Evolutionary conservation across 352 stramenopile genomes (phyloP).

Genomic region (Globisporangium recalcitrans): DNA sequence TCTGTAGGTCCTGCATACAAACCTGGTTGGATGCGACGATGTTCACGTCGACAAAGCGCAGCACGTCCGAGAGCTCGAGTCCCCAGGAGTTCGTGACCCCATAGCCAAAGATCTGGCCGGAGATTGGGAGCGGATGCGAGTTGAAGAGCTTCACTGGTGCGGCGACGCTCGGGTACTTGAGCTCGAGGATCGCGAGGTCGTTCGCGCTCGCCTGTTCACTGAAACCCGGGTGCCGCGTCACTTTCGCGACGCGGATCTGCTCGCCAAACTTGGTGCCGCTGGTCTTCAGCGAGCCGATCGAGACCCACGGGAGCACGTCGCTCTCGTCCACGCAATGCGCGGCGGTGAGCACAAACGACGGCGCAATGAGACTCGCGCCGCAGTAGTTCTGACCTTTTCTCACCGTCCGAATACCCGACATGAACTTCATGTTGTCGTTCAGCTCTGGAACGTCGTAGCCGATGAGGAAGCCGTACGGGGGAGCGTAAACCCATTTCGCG

Average conservation of each 20-base stretch:
- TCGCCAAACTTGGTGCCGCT: constrained; percentile 16
- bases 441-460: not conserved
- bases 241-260: constrained; percentile 24
- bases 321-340: constrained; percentile 10
- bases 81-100: constrained; percentile 9
- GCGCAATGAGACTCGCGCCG: constrained; percentile 8
- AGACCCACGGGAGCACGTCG: constrained; percentile 21
- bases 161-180: constrained; percentile 20
- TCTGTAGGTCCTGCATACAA: constrained; percentile 11
- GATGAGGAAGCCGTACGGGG: not conserved
- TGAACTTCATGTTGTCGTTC: constrained; percentile 8
- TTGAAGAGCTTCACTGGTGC: constrained; percentile 18
- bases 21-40: constrained; percentile 12
- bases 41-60: constrained; percentile 15
- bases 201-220: constrained; percentile 6
- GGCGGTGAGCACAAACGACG: constrained; percentile 12
- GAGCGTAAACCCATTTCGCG: not conserved
- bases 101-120: constrained; percentile 15
- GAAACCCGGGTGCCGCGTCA: constrained; percentile 22
- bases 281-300: constrained; percentile 20
- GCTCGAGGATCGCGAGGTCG: constrained; percentile 21
- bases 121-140: constrained; percentile 9
- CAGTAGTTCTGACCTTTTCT: constrained; percentile 12
- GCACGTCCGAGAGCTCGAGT: constrained; percentile 12
- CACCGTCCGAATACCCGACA: constrained; percentile 3